Conservation (phyloP, 1,139 yeast species). For the Geotrichum bryndzae region DNA sequence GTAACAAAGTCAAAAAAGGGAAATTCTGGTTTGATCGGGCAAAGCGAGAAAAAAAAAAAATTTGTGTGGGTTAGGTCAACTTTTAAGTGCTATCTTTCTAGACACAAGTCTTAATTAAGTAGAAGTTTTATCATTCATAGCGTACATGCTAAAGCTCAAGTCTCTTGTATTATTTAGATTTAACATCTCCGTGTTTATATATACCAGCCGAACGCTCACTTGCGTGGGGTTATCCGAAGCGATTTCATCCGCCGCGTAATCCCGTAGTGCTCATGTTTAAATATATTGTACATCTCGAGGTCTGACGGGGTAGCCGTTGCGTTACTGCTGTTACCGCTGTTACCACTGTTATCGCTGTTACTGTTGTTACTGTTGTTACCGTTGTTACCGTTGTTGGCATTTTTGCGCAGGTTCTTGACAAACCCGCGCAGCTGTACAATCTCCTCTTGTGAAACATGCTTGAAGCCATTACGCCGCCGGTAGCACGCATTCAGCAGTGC, state of each 20-base stretch:
- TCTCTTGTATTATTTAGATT: background rate
- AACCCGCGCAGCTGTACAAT: conserved; percentile 69
- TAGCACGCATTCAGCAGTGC: conserved; percentile 66
- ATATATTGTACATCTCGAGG: background rate
- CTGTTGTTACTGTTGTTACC: background rate
- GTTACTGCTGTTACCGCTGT: background rate
- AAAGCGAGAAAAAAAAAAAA: background rate
- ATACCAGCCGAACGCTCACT: background rate
- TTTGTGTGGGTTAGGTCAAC: background rate
- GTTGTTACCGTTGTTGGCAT: background rate
- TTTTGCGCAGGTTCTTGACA: conserved; percentile 48
- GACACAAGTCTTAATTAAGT: background rate
- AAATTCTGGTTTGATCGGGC: background rate
- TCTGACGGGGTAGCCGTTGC: background rate
- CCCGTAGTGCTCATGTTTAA: background rate
- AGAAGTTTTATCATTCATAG: background rate
- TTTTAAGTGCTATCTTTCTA: background rate
- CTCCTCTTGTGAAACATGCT: conserved; percentile 74
- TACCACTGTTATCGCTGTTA: background rate
- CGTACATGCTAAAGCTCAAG: background rate
- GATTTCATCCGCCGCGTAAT: conserved; percentile 4
- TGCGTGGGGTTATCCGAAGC: background rate
- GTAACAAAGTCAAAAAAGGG: background rate
- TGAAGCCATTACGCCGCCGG: conserved; percentile 67
- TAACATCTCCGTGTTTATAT: no score